phyloP scores from a whole-genome alignment of 176 grass and related monocot genomes.

The Sorghum bicolor region Sorghum_bicolor_NCBIv3 NC_012873.2:63339501-63340000 shows the following conservation, averaged over 20 bases:
- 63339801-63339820: neutral
- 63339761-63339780: constrained; percentile 30
- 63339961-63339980: too few species aligned
- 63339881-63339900: neutral
- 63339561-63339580: constrained; percentile 67
- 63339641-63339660: constrained; percentile 76
- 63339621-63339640: constrained; percentile 56
- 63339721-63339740: constrained; percentile 65
- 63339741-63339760: constrained; percentile 42
- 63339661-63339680: constrained; percentile 81
- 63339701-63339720: constrained; percentile 67
- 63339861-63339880: neutral
- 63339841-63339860: neutral
- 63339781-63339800: constrained; percentile 15
- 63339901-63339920: neutral
- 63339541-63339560: constrained; percentile 70
- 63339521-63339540: constrained; percentile 75
- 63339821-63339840: constrained; percentile 30
- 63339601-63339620: constrained; percentile 36
- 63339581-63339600: constrained; percentile 50
- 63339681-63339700: constrained; percentile 87
- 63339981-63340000: too few species aligned
- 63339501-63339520: constrained; percentile 89
- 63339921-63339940: neutral
- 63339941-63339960: neutral